Conservation (phyloP, 1,139 yeast species). For the Geotrichum europaeum region DNA sequence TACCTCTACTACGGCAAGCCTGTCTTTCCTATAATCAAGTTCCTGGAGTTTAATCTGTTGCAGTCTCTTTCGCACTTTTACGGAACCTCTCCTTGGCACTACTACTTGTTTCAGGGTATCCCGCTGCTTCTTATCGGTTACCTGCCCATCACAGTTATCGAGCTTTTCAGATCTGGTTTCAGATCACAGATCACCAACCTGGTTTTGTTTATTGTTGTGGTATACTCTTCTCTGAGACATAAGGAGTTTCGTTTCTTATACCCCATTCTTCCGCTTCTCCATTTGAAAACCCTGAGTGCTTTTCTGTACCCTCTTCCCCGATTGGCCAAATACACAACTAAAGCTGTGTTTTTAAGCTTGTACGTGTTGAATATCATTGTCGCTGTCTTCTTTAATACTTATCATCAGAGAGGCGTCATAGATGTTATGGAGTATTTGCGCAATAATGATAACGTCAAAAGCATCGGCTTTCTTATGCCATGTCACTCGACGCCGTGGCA, state of each 20-base stretch:
- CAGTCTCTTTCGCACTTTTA: constrained; percentile 73
- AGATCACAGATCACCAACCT: constrained; percentile 31
- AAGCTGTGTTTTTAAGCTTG: constrained; percentile 21
- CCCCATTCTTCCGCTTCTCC: constrained; percentile 73
- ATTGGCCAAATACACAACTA: constrained; percentile 20
- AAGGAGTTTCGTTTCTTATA: constrained; percentile 90
- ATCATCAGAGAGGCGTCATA: constrained; percentile 83
- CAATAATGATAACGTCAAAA: constrained; percentile 29
- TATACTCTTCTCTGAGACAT: constrained; percentile 66
- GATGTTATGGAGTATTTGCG: constrained; percentile 55
- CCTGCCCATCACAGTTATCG: constrained; percentile 53
- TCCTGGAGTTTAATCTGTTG: constrained; percentile 68
- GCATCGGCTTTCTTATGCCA: constrained; percentile 81
- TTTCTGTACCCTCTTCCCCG: constrained; percentile 14
- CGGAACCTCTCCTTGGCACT: constrained; percentile 82
- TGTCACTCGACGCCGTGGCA: constrained; percentile 98
- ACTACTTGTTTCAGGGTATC: constrained; percentile 73
- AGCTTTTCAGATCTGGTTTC: constrained; percentile 31
- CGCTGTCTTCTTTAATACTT: constrained; percentile 49
- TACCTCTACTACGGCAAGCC: constrained; percentile 48
- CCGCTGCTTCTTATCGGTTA: constrained; percentile 68
- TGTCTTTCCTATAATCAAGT: constrained; percentile 59
- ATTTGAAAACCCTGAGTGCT: constrained; percentile 26
- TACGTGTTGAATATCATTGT: constrained; percentile 42
- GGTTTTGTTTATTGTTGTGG: constrained; percentile 39